These are phyloP conservation scores for Fragilariopsis cylindrus DNA, from an alignment of 108 stramenopile species.

Conservation along the genomic window DNA sequence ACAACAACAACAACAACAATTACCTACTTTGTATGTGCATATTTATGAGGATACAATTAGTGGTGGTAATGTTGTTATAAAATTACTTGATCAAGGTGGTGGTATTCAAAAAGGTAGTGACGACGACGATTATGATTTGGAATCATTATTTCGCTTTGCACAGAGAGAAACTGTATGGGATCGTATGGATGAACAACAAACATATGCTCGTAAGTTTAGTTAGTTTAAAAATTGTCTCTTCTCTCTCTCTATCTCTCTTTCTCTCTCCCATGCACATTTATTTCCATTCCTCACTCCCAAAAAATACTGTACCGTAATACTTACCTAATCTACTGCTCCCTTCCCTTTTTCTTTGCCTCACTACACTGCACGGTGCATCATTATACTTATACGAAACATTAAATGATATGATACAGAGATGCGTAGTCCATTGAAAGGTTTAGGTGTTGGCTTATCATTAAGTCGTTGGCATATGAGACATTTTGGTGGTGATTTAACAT, in stretches of 20 bases:
- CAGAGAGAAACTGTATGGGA: constrained; percentile 52
- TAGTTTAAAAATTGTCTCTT: neutral
- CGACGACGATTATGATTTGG: constrained; percentile 20
- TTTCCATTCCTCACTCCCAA: too few relatives aligned
- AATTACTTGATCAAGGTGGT: constrained; percentile 60
- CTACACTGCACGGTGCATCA: too few relatives aligned
- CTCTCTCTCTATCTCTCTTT: too few relatives aligned
- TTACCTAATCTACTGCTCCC: too few relatives aligned
- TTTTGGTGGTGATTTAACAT: constrained; percentile 66
- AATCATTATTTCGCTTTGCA: constrained; percentile 22
- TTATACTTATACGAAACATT: too few relatives aligned
- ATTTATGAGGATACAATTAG: constrained; percentile 14
- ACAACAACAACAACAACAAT: neutral
- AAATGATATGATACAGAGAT: constrained; percentile 20
- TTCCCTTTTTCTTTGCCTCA: too few relatives aligned
- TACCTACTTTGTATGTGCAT: constrained; percentile 13
- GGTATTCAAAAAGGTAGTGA: constrained; percentile 46
- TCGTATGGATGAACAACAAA: constrained; percentile 72
- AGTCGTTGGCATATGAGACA: constrained; percentile 67
- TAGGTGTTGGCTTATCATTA: constrained; percentile 75
- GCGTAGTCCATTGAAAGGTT: constrained; percentile 55
- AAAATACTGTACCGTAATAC: too few relatives aligned
- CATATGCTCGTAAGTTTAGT: constrained; percentile 44
- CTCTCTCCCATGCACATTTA: too few relatives aligned
- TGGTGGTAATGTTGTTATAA: constrained; percentile 33